Conservation (phyloP, 2,329 filamentous ascomycete genomes). For the Xylariomycetidae sp. region DNA sequence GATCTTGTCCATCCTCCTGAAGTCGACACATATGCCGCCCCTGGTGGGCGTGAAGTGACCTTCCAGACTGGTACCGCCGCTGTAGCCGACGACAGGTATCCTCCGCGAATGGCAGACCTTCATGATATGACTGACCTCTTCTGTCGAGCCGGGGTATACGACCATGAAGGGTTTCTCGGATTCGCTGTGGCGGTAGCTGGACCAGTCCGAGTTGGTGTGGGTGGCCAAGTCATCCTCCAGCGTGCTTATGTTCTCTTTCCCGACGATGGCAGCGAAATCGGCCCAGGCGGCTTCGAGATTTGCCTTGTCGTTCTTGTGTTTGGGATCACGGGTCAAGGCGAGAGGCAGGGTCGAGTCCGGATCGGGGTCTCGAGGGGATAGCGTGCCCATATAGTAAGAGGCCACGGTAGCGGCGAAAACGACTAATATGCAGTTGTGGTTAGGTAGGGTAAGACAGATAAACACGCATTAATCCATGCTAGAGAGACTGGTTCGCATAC, state of each 20-base stretch:
- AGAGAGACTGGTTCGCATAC: conserved; percentile 35
- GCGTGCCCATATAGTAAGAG: conserved; percentile 57
- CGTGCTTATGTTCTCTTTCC: conserved; percentile 62
- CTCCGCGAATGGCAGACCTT: conserved; percentile 66
- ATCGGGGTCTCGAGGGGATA: conserved; percentile 45
- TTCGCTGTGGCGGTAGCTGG: conserved; percentile 47
- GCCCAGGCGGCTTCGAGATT: conserved; percentile 67
- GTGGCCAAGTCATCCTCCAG: conserved; percentile 47
- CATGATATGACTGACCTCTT: conserved; percentile 71
- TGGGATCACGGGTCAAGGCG: conserved; percentile 41
- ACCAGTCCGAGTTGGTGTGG: conserved; percentile 61
- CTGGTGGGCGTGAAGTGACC: conserved; percentile 71
- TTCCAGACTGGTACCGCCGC: conserved; percentile 72
- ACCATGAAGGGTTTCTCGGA: conserved; percentile 60
- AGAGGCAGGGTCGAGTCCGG: conserved; percentile 58
- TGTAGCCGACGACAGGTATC: conserved; percentile 72
- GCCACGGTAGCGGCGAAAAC: conserved; percentile 46
- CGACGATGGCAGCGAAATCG: conserved; percentile 62
- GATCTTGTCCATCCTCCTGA: conserved; percentile 69
- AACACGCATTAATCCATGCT: too few relatives aligned
- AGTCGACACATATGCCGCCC: conserved; percentile 73
- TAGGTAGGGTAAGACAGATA: too few relatives aligned
- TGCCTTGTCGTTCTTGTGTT: conserved; percentile 54
- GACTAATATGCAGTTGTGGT: too few relatives aligned
- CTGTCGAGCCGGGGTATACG: conserved; percentile 66